These are phyloP conservation scores for Solanum hybrid DNA, from an alignment of 305 asterid genomes.

Conservation along the genomic window DNA sequence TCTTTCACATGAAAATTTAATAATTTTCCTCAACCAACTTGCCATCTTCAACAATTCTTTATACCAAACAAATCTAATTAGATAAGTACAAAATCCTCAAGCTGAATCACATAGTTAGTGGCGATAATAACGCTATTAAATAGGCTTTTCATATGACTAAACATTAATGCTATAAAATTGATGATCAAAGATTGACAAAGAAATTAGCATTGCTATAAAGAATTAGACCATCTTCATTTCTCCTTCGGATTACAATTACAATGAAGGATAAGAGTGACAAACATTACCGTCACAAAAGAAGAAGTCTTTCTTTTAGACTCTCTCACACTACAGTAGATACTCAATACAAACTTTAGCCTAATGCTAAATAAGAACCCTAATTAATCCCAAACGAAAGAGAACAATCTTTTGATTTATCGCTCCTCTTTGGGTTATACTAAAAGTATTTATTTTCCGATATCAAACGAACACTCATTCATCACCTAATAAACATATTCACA, in stretches of 20 bases:
- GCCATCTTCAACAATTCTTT: slow-evolving; percentile 1
- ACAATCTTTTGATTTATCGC: background rate
- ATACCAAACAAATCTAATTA: background rate
- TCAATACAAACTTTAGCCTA: background rate
- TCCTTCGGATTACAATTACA: slow-evolving; percentile 5
- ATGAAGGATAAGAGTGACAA: background rate
- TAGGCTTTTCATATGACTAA: background rate
- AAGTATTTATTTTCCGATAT: background rate
- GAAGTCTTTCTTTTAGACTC: background rate
- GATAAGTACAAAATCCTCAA: background rate
- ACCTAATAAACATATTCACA: slow-evolving; percentile 7
- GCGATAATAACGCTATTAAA: slow-evolving; percentile 2
- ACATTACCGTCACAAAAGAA: background rate
- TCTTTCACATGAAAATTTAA: background rate
- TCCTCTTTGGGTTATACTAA: background rate
- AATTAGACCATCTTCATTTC: background rate
- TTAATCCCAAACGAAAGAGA: background rate
- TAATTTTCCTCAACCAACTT: background rate
- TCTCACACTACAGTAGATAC: background rate
- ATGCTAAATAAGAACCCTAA: background rate
- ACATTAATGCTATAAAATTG: background rate
- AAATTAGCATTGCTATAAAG: background rate
- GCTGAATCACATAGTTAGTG: background rate
- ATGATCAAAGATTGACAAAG: background rate
- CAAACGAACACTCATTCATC: background rate